A percentile compares a stretch with the other conserved stretches of the same genome.
phyloP scores from a whole-genome alignment of 1,284 basidiomycete species.

The Cronartium ribicola region DNA sequence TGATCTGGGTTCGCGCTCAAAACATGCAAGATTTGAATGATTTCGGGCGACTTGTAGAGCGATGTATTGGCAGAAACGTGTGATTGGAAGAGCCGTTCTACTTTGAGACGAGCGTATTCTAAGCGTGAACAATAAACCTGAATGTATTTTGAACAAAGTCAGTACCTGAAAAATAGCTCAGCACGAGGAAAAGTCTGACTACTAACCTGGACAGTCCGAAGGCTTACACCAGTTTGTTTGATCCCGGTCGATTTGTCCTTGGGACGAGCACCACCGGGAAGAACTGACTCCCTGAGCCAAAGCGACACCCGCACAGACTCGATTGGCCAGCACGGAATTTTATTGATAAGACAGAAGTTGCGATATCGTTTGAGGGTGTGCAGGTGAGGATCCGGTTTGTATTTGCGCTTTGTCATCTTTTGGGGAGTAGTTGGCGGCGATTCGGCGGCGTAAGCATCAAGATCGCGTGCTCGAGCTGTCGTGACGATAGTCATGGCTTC shows the following conservation, averaged over 20 bases:
- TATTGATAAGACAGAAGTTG: slow-evolving; percentile 32
- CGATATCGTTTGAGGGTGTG: slow-evolving; percentile 33
- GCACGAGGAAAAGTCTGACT: no score
- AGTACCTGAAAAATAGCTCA: no score
- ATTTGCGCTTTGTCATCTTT: not conserved
- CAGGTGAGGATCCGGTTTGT: slow-evolving; percentile 37
- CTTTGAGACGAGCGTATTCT: slow-evolving; percentile 32
- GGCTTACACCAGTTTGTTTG: slow-evolving; percentile 21
- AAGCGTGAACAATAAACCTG: slow-evolving; percentile 40
- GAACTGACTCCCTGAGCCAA: slow-evolving; percentile 33
- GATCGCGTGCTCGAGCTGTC: slow-evolving; percentile 8
- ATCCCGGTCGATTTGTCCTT: slow-evolving; percentile 3
- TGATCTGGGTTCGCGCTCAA: not conserved
- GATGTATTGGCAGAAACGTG: not conserved
- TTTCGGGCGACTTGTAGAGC: slow-evolving; percentile 23
- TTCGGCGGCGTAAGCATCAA: not conserved
- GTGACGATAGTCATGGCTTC: slow-evolving; percentile 30
- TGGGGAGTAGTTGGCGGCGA: slow-evolving; percentile 4
- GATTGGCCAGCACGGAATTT: slow-evolving; percentile 34
- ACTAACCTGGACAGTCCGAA: slow-evolving; percentile 15
- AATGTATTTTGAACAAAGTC: no score
- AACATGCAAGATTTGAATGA: slow-evolving; percentile 19
- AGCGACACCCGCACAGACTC: slow-evolving; percentile 33
- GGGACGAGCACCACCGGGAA: slow-evolving; percentile 9
- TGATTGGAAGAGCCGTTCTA: slow-evolving; percentile 18